A percentile compares a stretch with the other conserved stretches of the same genome.
phyloP scores from a whole-genome alignment of 805 yeast species.

The Torulaspora indica region DNA sequence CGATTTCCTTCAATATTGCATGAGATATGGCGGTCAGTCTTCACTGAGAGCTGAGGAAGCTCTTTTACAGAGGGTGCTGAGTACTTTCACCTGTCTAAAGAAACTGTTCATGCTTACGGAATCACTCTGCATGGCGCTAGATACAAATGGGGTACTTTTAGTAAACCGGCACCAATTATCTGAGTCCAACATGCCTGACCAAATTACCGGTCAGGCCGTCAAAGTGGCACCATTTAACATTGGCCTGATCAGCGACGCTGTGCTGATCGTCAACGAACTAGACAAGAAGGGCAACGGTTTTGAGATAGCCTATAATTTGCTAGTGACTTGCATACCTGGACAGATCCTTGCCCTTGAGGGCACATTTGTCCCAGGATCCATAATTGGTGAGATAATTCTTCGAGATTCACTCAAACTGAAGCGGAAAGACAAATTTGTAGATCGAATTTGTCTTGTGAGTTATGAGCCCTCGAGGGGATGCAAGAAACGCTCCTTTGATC shows the following conservation, averaged over 20 bases:
- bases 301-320: slow-evolving; percentile 14
- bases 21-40: neutral
- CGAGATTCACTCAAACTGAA: slow-evolving; percentile 21
- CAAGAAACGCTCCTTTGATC: slow-evolving; percentile 6
- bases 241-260: slow-evolving; percentile 27
- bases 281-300: slow-evolving; percentile 4
- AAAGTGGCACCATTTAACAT: slow-evolving; percentile 21
- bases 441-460: slow-evolving; percentile 21
- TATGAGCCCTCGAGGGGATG: slow-evolving; percentile 9
- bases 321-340: slow-evolving; percentile 21
- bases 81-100: slow-evolving; percentile 22
- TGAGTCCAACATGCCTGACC: slow-evolving; percentile 9
- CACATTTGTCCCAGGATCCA: slow-evolving; percentile 16
- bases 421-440: slow-evolving; percentile 17
- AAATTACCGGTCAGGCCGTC: slow-evolving; percentile 9
- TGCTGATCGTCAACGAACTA: slow-evolving; percentile 14
- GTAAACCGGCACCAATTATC: slow-evolving; percentile 18
- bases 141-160: slow-evolving; percentile 24
- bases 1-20: slow-evolving; percentile 16
- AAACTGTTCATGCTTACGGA: slow-evolving; percentile 27
- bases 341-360: slow-evolving; percentile 25
- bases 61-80: slow-evolving; percentile 8
- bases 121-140: slow-evolving; percentile 22
- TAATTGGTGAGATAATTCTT: slow-evolving; percentile 20
- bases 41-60: neutral